These are phyloP conservation scores for Sporothrix dimorphospora DNA, from an alignment of 2,329 filamentous ascomycete species.

Conservation along the genomic window DNA sequence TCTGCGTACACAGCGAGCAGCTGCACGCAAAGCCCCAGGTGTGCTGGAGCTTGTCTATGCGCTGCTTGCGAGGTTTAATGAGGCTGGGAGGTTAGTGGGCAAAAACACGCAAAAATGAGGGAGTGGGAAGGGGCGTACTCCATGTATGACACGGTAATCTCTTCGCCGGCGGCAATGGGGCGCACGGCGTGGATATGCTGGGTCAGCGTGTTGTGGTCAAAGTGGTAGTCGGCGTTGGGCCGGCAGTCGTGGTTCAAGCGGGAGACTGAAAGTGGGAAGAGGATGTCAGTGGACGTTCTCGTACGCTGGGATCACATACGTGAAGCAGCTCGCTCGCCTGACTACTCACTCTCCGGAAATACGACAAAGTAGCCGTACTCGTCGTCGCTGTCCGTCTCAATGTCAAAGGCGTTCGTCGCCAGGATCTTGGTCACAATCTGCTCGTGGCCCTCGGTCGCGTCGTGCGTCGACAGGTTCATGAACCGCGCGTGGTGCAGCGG, in stretches of 20 bases:
- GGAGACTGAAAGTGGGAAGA: constrained; percentile 41
- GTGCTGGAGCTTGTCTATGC: constrained; percentile 39
- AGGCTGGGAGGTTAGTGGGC: constrained; percentile 36
- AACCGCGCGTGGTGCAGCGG: constrained; percentile 39
- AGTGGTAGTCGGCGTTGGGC: constrained; percentile 50
- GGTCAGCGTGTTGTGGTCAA: constrained; percentile 44
- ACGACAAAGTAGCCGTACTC: constrained; percentile 43
- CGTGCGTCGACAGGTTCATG: constrained; percentile 46
- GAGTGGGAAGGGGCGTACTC: constrained; percentile 37
- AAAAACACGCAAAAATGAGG: background rate
- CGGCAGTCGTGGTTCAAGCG: constrained; percentile 52
- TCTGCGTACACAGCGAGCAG: constrained; percentile 46
- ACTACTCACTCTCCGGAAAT: constrained; percentile 44
- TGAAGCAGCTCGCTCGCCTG: background rate
- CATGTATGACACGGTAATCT: constrained; percentile 50
- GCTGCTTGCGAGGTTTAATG: constrained; percentile 38
- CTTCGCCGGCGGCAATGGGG: constrained; percentile 47
- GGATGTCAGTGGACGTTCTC: background rate
- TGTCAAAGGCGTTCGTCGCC: constrained; percentile 47
- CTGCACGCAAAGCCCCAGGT: constrained; percentile 49
- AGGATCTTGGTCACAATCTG: constrained; percentile 44
- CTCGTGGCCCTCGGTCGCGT: constrained; percentile 35
- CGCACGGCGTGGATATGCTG: constrained; percentile 47
- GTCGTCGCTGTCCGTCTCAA: constrained; percentile 40
- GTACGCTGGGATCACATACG: background rate